Evolutionary conservation across 345 rosid genomes (phyloP).

Genomic region (Salix caprea): DNA sequence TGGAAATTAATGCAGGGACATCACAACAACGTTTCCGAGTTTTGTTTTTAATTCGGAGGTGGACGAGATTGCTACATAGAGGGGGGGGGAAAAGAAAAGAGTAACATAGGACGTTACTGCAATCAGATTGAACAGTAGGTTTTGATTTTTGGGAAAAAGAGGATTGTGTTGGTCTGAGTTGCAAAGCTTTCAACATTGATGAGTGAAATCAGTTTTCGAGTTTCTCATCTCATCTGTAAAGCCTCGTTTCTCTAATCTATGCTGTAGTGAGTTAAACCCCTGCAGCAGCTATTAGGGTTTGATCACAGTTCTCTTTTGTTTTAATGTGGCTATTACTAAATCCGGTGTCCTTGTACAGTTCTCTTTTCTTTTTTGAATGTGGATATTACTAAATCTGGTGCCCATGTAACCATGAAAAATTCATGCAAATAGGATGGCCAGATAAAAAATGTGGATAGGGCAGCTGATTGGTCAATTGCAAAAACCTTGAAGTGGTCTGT

Average conservation of each 20-base stretch:
- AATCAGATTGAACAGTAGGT: not conserved
- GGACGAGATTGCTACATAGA: constrained; percentile 74
- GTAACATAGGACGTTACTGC: not conserved
- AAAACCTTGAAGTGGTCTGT: not conserved
- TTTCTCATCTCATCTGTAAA: not conserved
- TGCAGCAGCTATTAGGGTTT: not conserved
- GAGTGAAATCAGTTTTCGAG: not conserved
- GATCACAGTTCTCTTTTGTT: not conserved
- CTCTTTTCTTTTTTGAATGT: not conserved
- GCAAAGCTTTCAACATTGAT: not conserved
- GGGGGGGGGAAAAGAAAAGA: not conserved
- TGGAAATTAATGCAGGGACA: constrained; percentile 60
- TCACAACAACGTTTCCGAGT: constrained; percentile 92
- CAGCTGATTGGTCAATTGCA: not conserved
- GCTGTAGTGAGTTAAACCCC: not conserved
- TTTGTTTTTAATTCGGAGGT: constrained; percentile 91
- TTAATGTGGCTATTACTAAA: not conserved
- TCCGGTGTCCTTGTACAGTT: not conserved
- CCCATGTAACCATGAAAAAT: not conserved
- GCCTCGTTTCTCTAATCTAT: not conserved
- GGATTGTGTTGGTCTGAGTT: not conserved
- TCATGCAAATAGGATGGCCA: not conserved
- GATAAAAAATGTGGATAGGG: not conserved
- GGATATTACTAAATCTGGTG: not conserved
- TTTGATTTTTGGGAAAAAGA: not conserved